phyloP scores from a whole-genome alignment of 2,329 filamentous ascomycete species.

The Penicillium paneum region DNA sequence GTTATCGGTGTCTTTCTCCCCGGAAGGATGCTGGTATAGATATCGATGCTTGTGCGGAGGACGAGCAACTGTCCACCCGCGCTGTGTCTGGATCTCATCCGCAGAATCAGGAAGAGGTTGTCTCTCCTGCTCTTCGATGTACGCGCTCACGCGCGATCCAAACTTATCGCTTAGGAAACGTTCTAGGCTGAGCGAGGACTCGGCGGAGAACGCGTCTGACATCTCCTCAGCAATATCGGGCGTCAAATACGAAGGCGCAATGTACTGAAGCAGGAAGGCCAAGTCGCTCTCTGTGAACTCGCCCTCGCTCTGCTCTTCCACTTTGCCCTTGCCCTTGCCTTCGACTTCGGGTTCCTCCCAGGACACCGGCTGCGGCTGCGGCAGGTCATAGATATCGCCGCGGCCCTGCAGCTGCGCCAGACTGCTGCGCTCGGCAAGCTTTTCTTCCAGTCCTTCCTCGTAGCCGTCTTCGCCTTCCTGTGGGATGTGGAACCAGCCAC shows the following conservation, averaged over 20 bases:
- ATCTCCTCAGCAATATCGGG: constrained; percentile 86
- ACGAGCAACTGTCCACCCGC: constrained; percentile 70
- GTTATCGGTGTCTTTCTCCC: constrained; percentile 32
- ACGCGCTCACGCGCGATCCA: constrained; percentile 64
- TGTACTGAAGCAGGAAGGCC: constrained; percentile 85
- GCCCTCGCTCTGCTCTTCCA: constrained; percentile 51
- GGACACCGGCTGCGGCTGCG: constrained; percentile 57
- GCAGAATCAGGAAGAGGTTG: constrained; percentile 45
- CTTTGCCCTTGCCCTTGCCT: constrained; percentile 38
- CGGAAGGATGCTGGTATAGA: constrained; percentile 65
- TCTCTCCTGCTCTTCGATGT: constrained; percentile 65
- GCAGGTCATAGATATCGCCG: constrained; percentile 82
- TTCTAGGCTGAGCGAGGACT: constrained; percentile 78
- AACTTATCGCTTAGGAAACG: constrained; percentile 78
- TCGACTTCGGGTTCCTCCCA: constrained; percentile 39
- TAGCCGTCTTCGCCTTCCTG: constrained; percentile 92
- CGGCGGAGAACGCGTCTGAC: constrained; percentile 72
- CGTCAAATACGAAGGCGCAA: constrained; percentile 84
- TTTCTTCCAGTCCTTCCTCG: constrained; percentile 81
- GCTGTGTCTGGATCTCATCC: constrained; percentile 56
- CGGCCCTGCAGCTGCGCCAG: constrained; percentile 90
- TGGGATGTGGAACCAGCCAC: constrained; percentile 98
- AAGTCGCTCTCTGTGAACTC: constrained; percentile 75
- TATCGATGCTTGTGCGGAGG: constrained; percentile 96
- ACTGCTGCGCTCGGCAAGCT: constrained; percentile 82